Base-by-base conservation (phyloP, 768 basidiomycete genomes). In the Ramaria sp. region DNA sequence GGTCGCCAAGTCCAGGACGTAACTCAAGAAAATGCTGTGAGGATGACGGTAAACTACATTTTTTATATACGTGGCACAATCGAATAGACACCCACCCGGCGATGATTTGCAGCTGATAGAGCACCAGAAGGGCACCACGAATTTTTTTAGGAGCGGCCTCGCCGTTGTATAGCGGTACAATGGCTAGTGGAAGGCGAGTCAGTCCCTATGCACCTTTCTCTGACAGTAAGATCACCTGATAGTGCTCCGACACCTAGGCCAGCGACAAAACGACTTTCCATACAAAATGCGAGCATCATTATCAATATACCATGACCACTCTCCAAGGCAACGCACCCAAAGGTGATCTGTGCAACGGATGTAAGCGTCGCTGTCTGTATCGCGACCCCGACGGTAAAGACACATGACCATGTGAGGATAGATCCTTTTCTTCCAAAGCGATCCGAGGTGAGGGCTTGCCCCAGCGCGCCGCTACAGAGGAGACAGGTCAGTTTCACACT, bases 61-160 rank as follows among this genome's bases (percentile, higher is more conserved):
- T 6, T n/a, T 37, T 17, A 31, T 7, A 41, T 27, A 22, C 27
- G 5, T 27, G 27, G 27, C 27, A 2, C 27, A 27, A 5, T 27
- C 20, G 13, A 5, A 10, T 38, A 50, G 34, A 34, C 0, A 63
- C 75, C 39, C 63, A 83, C 85, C 84, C 84, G 12, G 77, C 71
- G 63, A 87, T 86, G 60, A 89, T 86, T 66, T 87, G 85, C 12
- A 88, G 71, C 64, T 89, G 87, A 63, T 89, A 89, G 17, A 90
- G 70, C 1, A 86, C 85, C 30, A 91, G 70, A 10, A 75, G 80
- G 19, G 83, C 78, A 7, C 87, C 88, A 64, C 88, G 79, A 57
- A 89, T 74, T 0, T 79, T 75, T 64, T 87, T 87, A 0, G 88
- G 88, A 0, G 86, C 79, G 0, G 86, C 84, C 69, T 89, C 87